Evolutionary conservation across 345 rosid species (phyloP).

Genomic region (Linum usitatissimum): DNA sequence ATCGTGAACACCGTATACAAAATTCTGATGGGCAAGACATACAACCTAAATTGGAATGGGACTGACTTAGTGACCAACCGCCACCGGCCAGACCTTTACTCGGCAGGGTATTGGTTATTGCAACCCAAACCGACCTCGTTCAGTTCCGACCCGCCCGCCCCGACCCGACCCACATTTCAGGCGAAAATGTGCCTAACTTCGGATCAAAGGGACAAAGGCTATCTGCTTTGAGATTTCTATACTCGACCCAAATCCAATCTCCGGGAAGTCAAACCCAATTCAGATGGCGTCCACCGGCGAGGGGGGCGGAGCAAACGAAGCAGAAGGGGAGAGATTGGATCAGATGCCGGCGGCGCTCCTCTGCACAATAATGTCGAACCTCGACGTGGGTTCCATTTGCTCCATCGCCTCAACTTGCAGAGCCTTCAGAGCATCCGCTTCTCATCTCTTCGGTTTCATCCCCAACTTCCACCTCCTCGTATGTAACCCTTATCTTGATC

Average conservation of each 20-base stretch:
- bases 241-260: neutral
- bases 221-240: neutral
- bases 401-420: conserved; percentile 62
- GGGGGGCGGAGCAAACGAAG: conserved; percentile 13
- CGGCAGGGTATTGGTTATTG: too few relatives aligned
- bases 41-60: too few relatives aligned
- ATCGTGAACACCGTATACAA: too few relatives aligned
- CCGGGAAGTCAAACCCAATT: neutral
- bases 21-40: too few relatives aligned
- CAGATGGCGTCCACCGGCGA: conserved; percentile 13
- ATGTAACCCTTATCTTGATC: conserved; percentile 9
- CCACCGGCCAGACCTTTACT: too few relatives aligned
- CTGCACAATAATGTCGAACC: conserved; percentile 60
- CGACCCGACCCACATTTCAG: neutral
- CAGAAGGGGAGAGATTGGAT: conserved; percentile 33
- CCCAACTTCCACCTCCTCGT: conserved; percentile 68
- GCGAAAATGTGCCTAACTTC: neutral
- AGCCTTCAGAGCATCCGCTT: conserved; percentile 38
- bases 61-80: too few relatives aligned
- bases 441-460: conserved; percentile 64
- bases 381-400: conserved; percentile 69
- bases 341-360: conserved; percentile 58
- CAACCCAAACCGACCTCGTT: neutral
- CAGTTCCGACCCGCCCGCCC: neutral
- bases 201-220: neutral